A percentile compares a stretch with the other conserved stretches of the same genome.
Evolutionary conservation across 2,329 filamentous ascomycete genomes (phyloP).

Genomic region (Sporothrix brunneoviolacea): DNA sequence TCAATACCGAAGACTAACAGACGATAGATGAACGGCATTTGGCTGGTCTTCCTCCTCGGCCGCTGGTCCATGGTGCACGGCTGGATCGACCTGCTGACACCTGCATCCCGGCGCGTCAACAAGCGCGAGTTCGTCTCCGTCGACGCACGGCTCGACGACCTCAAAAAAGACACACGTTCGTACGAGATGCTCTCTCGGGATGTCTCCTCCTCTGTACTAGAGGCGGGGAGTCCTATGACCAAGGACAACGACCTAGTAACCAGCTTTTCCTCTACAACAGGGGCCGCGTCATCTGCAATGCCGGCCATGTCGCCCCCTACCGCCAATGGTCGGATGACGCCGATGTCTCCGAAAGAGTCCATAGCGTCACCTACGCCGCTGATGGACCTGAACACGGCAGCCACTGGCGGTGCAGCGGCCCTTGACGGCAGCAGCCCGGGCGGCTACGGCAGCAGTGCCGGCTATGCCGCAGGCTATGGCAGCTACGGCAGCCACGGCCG

Average conservation of each 20-base stretch:
- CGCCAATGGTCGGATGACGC: not conserved
- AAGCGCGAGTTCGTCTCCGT: slow-evolving; percentile 83
- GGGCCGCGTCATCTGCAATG: not conserved
- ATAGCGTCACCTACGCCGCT: not conserved
- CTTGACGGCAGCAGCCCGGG: not conserved
- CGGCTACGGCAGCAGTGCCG: not conserved
- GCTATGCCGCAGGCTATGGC: not conserved
- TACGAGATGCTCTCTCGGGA: slow-evolving; percentile 74
- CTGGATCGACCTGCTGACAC: slow-evolving; percentile 63
- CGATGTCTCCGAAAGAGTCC: not conserved
- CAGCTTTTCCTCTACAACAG: slow-evolving; percentile 18
- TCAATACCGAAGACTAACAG: not conserved
- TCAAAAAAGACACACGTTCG: slow-evolving; percentile 58
- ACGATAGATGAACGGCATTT: slow-evolving; percentile 69
- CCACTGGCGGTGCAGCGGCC: no score
- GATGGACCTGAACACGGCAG: slow-evolving; percentile 6
- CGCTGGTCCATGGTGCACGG: slow-evolving; percentile 79
- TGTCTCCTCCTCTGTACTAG: slow-evolving; percentile 17
- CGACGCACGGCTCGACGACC: slow-evolving; percentile 58
- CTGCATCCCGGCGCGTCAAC: slow-evolving; percentile 37
- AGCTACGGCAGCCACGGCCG: slow-evolving; percentile 4
- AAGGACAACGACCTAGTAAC: slow-evolving; percentile 40
- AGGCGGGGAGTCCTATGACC: slow-evolving; percentile 12
- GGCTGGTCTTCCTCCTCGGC: slow-evolving; percentile 74
- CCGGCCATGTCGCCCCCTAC: not conserved